A percentile compares a stretch with the other conserved stretches of the same genome.
Evolutionary conservation across 2,329 filamentous ascomycete species (phyloP).

Genomic region (Botryotinia convoluta): DNA sequence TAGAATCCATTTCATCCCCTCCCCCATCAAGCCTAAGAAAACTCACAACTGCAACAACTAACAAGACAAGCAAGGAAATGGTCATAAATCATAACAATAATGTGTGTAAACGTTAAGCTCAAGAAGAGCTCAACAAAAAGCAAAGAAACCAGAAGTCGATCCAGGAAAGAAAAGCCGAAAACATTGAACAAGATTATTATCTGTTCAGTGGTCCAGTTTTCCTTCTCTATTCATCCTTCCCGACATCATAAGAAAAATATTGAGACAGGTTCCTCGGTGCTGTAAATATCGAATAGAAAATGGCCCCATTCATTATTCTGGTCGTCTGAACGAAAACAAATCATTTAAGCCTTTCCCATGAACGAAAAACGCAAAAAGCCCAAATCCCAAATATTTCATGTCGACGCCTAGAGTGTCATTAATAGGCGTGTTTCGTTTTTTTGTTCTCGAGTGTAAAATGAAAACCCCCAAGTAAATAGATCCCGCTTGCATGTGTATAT

Average conservation of each 20-base stretch:
- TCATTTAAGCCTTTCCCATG: conserved; percentile 22
- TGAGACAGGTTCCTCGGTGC: conserved; percentile 11
- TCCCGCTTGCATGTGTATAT: conserved; percentile 35
- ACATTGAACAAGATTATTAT: conserved; percentile 6
- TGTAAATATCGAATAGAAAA: conserved; percentile 8
- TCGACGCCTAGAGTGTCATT: conserved; percentile 36
- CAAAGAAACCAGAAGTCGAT: conserved; percentile 5
- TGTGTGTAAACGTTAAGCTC: not conserved
- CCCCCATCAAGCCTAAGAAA: not conserved
- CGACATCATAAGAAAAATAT: conserved; percentile 15
- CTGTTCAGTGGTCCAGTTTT: conserved; percentile 16
- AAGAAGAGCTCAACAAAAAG: not conserved
- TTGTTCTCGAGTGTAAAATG: conserved; percentile 18
- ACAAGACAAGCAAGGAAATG: not conserved
- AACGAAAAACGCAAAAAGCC: conserved; percentile 8
- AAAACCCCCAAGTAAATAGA: conserved; percentile 15
- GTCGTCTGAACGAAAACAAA: conserved; percentile 19
- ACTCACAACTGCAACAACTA: conserved; percentile 6
- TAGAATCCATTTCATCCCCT: not conserved
- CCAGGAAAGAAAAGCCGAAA: not conserved
- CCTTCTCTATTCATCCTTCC: conserved; percentile 16
- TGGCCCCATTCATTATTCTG: conserved; percentile 16
- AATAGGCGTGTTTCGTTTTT: conserved; percentile 31
- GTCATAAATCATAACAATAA: conserved; percentile 21
- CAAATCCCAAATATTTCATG: conserved; percentile 15